Base-by-base conservation (phyloP, 2,329 filamentous ascomycete species). In the Penicillium sumatraense region DNA sequence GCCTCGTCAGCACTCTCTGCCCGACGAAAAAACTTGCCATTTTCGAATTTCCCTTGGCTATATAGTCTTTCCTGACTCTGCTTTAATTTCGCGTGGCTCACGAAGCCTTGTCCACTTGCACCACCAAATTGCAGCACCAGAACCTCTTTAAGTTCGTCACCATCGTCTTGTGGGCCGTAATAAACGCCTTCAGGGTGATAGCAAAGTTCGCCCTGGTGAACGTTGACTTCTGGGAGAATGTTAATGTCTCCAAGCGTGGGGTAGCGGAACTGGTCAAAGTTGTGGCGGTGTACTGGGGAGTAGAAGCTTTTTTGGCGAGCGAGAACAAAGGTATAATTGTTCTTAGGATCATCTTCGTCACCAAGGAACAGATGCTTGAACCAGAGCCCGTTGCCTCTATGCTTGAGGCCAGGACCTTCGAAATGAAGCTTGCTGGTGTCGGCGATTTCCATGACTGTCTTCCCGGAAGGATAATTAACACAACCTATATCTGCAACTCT, bases 201-300 rank as follows among this genome's bases (percentile, higher is more conserved):
- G 14, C 51, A 53, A 7, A 65, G 24, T n/a, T 64, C 60, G n/a
- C 57, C 57, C 27, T 59, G 36, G 10, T 23, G 24, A 5, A 65
- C 35, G 5, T 49, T 27, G 16, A 63, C 23, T 26, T 56, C 42
- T 11, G 55, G 55, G 1, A 26, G 8, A 18, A 62, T 54, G n/a
- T 47, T 53, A 20, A 65, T 51, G 10, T 52, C 45, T 6, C 54
- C 56, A 5, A 46, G 27, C 8, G 52, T 21, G 2, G 60, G 52
- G 46, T 47, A 65, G 35, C 62, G 62, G 49, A 65, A 63, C 45
- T 62, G 60, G 26, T 65, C 62, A 38, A 65, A 65, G 42, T 63
- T 65, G 53, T 65, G 60, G 9, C 42, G 51, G 46, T 65, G 60
- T 2, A 56, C 33, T 1, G 62, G 62, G 6, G 62, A 65, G 50